Conservation (phyloP, 352 stramenopile species). For the Pythium oligandrum region DNA sequence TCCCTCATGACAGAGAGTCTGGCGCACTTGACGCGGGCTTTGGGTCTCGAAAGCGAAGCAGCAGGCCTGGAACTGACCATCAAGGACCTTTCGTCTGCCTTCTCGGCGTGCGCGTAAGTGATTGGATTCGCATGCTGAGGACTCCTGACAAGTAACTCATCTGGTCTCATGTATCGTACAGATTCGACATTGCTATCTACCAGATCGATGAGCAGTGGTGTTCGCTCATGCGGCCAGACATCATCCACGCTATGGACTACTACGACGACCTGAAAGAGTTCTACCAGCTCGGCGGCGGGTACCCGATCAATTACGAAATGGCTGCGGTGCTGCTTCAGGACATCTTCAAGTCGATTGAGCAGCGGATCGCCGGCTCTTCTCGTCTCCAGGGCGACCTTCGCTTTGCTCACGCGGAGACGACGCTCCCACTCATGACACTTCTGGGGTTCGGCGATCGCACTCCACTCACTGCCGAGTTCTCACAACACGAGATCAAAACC, state of each 20-base stretch:
- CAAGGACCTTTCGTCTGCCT: slow-evolving; percentile 40
- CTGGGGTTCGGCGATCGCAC: slow-evolving; percentile 43
- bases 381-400: slow-evolving; percentile 38
- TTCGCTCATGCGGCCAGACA: slow-evolving; percentile 36
- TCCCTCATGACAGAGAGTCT: slow-evolving; percentile 26
- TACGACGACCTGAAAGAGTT: slow-evolving; percentile 64
- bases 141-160: too few species aligned
- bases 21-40: slow-evolving; percentile 21
- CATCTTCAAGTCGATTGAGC: slow-evolving; percentile 42
- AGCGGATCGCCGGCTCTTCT: slow-evolving; percentile 29
- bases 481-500: slow-evolving; percentile 27
- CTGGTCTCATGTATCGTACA: slow-evolving; percentile 1
- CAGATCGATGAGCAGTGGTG: slow-evolving; percentile 51
- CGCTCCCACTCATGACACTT: slow-evolving; percentile 59
- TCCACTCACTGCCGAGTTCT: slow-evolving; percentile 29
- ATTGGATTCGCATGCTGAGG: too few species aligned
- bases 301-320: slow-evolving; percentile 76
- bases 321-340: slow-evolving; percentile 54
- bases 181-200: slow-evolving; percentile 65
- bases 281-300: slow-evolving; percentile 52
- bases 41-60: slow-evolving; percentile 23
- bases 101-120: slow-evolving; percentile 60
- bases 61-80: slow-evolving; percentile 15
- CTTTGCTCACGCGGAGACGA: slow-evolving; percentile 77
- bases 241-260: slow-evolving; percentile 53